These are phyloP conservation scores for Backusella westeae DNA, from an alignment of 192 early-diverging fungal genomes.

Conservation along the genomic window DNA sequence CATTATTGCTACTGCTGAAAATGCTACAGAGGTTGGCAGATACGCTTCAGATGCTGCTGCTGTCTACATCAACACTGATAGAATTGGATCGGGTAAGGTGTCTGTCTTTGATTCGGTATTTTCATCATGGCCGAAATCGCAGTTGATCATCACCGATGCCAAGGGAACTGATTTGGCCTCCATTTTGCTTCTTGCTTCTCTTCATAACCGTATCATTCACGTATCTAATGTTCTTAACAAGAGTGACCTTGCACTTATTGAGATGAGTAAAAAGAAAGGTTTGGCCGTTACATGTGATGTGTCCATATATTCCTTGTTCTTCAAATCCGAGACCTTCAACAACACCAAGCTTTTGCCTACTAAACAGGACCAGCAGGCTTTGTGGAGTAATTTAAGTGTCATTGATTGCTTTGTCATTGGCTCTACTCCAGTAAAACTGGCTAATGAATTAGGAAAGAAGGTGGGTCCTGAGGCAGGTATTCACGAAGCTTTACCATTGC, in stretches of 20 bases:
- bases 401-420: conserved; percentile 95
- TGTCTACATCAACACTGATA: conserved; percentile 62
- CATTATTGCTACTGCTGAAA: conserved; percentile 67
- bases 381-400: conserved; percentile 77
- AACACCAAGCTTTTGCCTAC: conserved; percentile 45
- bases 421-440: conserved; percentile 60
- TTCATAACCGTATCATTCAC: conserved; percentile 85
- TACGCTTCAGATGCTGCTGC: conserved; percentile 46
- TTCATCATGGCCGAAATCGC: conserved; percentile 71
- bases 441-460: conserved; percentile 48
- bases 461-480: conserved; percentile 50
- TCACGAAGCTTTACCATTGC: conserved; percentile 68
- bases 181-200: conserved; percentile 81
- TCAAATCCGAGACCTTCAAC: conserved; percentile 48
- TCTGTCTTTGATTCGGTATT: conserved; percentile 72
- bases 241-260: conserved; percentile 85
- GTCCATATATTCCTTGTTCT: conserved; percentile 83
- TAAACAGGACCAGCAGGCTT: conserved; percentile 61
- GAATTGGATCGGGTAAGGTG: conserved; percentile 48
- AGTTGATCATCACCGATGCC: conserved; percentile 82
- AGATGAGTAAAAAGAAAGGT: conserved; percentile 83
- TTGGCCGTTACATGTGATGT: conserved; percentile 92
- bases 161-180: conserved; percentile 85
- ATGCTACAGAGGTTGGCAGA: conserved; percentile 47
- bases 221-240: conserved; percentile 76